A percentile compares a stretch with the other conserved stretches of the same genome.
Evolutionary conservation across 2,329 filamentous ascomycete genomes (phyloP).

Genomic region (Cytospora piceicola): DNA sequence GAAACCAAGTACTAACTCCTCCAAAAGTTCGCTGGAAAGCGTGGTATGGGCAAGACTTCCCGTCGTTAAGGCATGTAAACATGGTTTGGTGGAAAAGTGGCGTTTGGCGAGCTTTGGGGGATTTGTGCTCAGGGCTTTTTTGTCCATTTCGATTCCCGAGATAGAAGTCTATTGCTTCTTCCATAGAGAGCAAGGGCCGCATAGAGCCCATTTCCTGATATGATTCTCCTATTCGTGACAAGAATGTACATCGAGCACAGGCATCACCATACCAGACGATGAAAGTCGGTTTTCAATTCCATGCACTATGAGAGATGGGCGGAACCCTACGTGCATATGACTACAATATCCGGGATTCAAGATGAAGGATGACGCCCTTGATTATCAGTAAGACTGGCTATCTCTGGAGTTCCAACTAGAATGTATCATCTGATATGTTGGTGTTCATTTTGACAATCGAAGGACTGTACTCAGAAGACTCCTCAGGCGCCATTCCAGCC

Average conservation of each 20-base stretch:
- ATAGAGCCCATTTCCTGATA: neutral
- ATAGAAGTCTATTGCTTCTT: constrained; percentile 7
- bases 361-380: neutral
- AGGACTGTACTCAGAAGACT: constrained; percentile 63
- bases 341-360: neutral
- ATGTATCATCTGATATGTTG: constrained; percentile 65
- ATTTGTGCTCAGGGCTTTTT: constrained; percentile 18
- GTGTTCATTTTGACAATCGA: constrained; percentile 69
- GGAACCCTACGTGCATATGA: neutral
- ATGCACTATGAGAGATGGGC: neutral
- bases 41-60: constrained; percentile 87
- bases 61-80: constrained; percentile 58
- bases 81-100: constrained; percentile 24
- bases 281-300: neutral
- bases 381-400: neutral
- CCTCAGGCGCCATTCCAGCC: constrained; percentile 66
- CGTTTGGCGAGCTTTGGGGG: constrained; percentile 24
- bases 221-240: neutral
- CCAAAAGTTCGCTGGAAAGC: constrained; percentile 81
- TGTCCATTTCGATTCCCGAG: constrained; percentile 11
- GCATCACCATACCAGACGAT: neutral
- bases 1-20: constrained; percentile 39
- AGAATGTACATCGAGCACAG: neutral
- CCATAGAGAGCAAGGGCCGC: constrained; percentile 4
- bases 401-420: constrained; percentile 43